Conservation (phyloP, 1,284 basidiomycete species). For the Ceratobasidium sp. region DNA sequence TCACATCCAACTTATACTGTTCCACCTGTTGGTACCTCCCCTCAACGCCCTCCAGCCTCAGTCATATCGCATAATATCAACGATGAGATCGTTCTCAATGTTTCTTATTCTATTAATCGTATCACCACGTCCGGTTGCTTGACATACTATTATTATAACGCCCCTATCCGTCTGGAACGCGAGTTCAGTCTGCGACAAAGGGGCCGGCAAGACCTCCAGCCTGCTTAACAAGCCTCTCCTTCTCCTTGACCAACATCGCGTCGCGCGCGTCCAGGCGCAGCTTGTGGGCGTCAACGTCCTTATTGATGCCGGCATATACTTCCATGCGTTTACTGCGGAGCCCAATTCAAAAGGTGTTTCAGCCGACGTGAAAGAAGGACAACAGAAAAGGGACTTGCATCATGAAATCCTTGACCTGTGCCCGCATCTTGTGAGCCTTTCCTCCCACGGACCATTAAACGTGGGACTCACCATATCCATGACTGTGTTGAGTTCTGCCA, state of each 20-base stretch:
- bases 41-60: not conserved
- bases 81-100: conserved; percentile 2
- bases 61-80: conserved; percentile 5
- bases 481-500: conserved; percentile 13
- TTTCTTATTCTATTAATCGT: conserved; percentile 17
- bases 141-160: not conserved
- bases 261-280: conserved; percentile 16
- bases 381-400: conserved; percentile 14
- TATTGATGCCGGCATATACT: conserved; percentile 35
- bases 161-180: not conserved
- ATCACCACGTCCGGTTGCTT: not conserved
- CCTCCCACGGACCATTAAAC: not conserved
- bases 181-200: not conserved
- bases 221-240: conserved; percentile 30
- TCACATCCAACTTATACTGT: conserved; percentile 40
- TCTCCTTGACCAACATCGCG: conserved; percentile 15
- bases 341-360: not conserved
- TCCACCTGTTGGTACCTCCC: not conserved
- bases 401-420: conserved; percentile 39
- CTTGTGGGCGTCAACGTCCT: conserved; percentile 24
- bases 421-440: not conserved
- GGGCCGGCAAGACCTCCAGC: conserved; percentile 26
- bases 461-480: conserved; percentile 35
- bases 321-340: conserved; percentile 37
- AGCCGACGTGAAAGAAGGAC: not conserved